Evolutionary conservation across 306 rosid genomes (phyloP), one percentile per base, ranked within the genome.

Genomic region (Cajanus cajan): DNA sequence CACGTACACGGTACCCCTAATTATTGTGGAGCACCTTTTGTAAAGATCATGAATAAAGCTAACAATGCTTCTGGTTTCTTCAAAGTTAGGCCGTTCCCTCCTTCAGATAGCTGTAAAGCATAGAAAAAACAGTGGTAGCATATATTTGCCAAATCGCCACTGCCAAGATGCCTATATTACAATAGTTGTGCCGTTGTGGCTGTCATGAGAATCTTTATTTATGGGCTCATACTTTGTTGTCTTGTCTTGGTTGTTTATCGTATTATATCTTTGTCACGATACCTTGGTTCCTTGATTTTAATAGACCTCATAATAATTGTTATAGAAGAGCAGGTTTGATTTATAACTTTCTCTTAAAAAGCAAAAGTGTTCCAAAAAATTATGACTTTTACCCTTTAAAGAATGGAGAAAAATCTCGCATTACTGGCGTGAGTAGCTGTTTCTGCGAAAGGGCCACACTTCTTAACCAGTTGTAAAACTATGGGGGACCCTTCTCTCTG

Each of bases 401-500:
- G 24, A 15, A n/a, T n/a, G 44, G 55, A 25, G 31, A 65, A 62
- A 66, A 9, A 37, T 65, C 44, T 75, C 55, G 15, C 28, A 11
- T 44, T 57, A 62, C 37, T 64, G 22, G 57, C 12, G 28, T 12
- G 50, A 75, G 33, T 36, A 33, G 58, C 52, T 41, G 68, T 36
- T 69, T 76, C 69, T 70, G 14, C 25, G 0, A 44, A 44, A 69
- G n/a, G 73, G 73, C 13, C 24, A 65, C 41, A 44, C 33, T 67
- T 66, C 37, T 18, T 40, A 39, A 65, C 62, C 63, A 25, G 13
- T 21, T 33, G 31, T 25, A 8, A 58, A 55, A 71, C 22, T 8
- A 39, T 51, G 74, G 73, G 74, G 78, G 78, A 25, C 82, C 71
- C 10, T 40, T 41, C 16, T 81, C 39, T 43, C 58, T 22, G 41